Conservation (phyloP, 2,329 filamentous ascomycete genomes). For the Claviceps paspali region DNA sequence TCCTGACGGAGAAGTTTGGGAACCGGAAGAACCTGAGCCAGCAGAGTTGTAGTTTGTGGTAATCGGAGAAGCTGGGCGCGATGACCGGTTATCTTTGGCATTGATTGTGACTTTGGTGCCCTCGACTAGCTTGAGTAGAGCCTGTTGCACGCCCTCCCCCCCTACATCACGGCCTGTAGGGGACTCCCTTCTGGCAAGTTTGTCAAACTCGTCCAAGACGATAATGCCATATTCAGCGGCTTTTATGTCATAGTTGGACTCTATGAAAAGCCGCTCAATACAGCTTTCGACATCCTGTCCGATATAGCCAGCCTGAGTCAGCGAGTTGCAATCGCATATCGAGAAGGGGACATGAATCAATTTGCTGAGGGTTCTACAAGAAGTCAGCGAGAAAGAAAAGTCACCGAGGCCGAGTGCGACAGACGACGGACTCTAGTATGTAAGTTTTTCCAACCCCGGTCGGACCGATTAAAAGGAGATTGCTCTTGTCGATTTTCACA, state of each 20-base stretch:
- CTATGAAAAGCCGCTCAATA: conserved; percentile 77
- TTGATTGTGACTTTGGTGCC: conserved; percentile 87
- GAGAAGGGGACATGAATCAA: conserved; percentile 91
- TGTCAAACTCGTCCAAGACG: conserved; percentile 93
- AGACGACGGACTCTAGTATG: conserved; percentile 53
- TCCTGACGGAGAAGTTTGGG: conserved; percentile 29
- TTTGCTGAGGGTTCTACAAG: conserved; percentile 67
- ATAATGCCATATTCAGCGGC: conserved; percentile 85
- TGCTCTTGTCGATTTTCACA: conserved; percentile 87
- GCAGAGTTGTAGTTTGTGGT: conserved; percentile 36
- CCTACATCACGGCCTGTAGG: conserved; percentile 86
- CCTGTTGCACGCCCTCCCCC: conserved; percentile 93
- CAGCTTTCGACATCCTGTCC: conserved; percentile 96
- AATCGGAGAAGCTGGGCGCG: conserved; percentile 34
- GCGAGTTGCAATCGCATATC: conserved; percentile 89
- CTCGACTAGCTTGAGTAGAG: conserved; percentile 87
- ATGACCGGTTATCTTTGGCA: conserved; percentile 60
- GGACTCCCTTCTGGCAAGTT: conserved; percentile 80
- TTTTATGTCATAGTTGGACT: conserved; percentile 75
- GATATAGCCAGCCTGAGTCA: conserved; percentile 94
- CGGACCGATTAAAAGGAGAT: conserved; percentile 77
- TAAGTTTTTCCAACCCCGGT: conserved; percentile 95
- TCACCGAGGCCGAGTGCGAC: too few species aligned
- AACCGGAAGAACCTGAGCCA: conserved; percentile 26
- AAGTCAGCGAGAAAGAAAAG: conserved; percentile 11